Percentiles rank a stretch among this genome's conserved stretches.
phyloP scores from a whole-genome alignment of 768 basidiomycete species.

The Russula ochroleuca region DNA sequence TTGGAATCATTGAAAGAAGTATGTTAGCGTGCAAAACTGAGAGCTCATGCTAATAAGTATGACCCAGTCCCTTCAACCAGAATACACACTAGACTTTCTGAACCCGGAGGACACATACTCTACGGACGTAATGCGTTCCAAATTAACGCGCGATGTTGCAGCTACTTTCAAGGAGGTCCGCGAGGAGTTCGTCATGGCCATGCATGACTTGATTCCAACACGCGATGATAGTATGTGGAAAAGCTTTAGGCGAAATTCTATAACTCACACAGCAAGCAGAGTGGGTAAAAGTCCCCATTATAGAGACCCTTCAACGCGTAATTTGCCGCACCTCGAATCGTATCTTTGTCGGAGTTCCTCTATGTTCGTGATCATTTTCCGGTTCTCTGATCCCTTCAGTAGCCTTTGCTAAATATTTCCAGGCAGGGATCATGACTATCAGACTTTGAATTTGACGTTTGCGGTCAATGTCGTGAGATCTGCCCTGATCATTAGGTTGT shows the following conservation, averaged over 20 bases:
- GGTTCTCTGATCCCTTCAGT: not conserved
- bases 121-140: not conserved
- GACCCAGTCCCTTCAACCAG: not conserved
- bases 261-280: slow-evolving; percentile 29
- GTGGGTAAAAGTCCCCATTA: slow-evolving; percentile 35
- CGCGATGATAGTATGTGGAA: not conserved
- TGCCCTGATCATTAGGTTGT: slow-evolving; percentile 36
- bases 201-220: not conserved
- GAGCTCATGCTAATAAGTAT: not conserved
- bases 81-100: not conserved
- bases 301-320: slow-evolving; percentile 25
- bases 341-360: slow-evolving; percentile 37
- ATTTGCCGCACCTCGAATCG: too few species aligned
- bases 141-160: slow-evolving; percentile 2
- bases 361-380: slow-evolving; percentile 32
- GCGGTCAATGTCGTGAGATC: slow-evolving; percentile 37
- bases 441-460: slow-evolving; percentile 27
- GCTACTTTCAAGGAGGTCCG: not conserved
- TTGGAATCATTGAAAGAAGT: too few species aligned
- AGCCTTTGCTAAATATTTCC: not conserved
- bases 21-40: not conserved
- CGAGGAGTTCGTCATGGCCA: not conserved
- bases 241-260: too few species aligned
- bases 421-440: slow-evolving; percentile 44
- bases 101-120: not conserved